A percentile compares a stretch with the other conserved stretches of the same genome.
These are phyloP conservation scores for Cinnamomum chago DNA, from an alignment of 164 flowering plant genomes.

Conservation along the genomic window DNA sequence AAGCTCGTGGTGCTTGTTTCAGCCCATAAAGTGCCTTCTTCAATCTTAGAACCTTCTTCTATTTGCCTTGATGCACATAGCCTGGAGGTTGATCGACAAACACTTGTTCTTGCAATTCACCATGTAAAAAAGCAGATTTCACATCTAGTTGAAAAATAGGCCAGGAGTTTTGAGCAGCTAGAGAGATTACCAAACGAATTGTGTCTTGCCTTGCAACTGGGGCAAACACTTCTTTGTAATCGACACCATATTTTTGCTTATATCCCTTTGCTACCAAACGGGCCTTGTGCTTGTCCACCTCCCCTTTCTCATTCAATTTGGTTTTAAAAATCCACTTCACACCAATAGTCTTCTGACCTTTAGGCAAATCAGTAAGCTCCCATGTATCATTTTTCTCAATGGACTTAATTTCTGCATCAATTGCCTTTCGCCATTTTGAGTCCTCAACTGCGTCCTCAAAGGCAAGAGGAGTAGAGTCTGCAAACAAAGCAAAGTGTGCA, in stretches of 20 bases:
- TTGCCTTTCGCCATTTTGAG: no score
- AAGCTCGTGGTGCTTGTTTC: no score
- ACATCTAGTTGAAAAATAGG: neutral
- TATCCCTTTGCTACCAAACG: no score
- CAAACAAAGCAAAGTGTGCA: no score
- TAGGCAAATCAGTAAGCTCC: neutral
- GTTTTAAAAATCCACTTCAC: neutral
- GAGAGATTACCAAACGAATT: neutral
- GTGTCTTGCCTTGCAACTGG: neutral
- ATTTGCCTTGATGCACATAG: slow-evolving; percentile 4
- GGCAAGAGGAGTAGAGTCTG: no score
- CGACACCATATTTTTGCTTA: no score
- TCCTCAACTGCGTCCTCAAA: no score
- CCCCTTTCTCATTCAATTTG: no score
- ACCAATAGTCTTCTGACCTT: neutral
- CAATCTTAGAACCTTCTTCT: slow-evolving; percentile 12
- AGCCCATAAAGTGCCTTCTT: neutral
- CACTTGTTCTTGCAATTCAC: slow-evolving; percentile 5
- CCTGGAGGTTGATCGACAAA: slow-evolving; percentile 18
- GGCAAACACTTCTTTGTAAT: no score
- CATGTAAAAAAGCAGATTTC: no score
- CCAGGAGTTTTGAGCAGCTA: neutral
- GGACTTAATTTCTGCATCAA: neutral
- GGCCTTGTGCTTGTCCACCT: no score
- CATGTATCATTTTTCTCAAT: slow-evolving; percentile 1